phyloP scores from a whole-genome alignment of 805 yeast species.

The Ogataea ramenticola region DNA sequence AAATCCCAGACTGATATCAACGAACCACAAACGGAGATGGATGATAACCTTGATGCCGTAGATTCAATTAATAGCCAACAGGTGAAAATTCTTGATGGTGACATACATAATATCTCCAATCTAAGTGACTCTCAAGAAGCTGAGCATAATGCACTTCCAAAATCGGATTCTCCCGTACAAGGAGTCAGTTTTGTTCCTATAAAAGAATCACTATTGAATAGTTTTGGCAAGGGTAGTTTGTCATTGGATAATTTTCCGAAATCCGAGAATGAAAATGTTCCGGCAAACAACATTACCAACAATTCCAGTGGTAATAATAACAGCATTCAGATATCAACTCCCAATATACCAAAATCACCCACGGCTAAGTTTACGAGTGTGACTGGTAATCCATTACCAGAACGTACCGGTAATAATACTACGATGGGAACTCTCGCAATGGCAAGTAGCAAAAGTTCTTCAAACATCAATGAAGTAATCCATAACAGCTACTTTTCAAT shows the following conservation, averaged over 20 bases:
- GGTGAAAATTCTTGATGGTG: background rate
- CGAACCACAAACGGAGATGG: background rate
- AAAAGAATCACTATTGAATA: conserved; percentile 36
- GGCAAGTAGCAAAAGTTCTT: background rate
- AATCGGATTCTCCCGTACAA: conserved; percentile 5
- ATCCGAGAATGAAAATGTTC: too few relatives aligned
- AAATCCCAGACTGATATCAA: conserved; percentile 14
- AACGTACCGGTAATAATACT: background rate
- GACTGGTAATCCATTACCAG: background rate
- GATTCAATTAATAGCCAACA: background rate
- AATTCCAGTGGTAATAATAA: too few relatives aligned
- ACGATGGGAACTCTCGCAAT: background rate
- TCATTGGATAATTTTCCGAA: conserved; percentile 27
- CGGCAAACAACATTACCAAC: too few relatives aligned
- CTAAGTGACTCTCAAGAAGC: too few relatives aligned
- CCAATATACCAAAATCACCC: background rate
- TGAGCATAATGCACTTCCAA: too few relatives aligned
- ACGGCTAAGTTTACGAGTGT: background rate
- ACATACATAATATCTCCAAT: background rate
- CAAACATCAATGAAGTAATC: background rate
- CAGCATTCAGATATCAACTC: too few relatives aligned
- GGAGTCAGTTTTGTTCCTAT: conserved; percentile 41
- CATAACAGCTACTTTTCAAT: background rate
- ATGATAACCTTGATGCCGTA: background rate
- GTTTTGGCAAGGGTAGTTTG: conserved; percentile 44